These are phyloP conservation scores for Chaetomium olivaceum DNA, from an alignment of 2,329 filamentous ascomycete species.

Conservation along the genomic window DNA sequence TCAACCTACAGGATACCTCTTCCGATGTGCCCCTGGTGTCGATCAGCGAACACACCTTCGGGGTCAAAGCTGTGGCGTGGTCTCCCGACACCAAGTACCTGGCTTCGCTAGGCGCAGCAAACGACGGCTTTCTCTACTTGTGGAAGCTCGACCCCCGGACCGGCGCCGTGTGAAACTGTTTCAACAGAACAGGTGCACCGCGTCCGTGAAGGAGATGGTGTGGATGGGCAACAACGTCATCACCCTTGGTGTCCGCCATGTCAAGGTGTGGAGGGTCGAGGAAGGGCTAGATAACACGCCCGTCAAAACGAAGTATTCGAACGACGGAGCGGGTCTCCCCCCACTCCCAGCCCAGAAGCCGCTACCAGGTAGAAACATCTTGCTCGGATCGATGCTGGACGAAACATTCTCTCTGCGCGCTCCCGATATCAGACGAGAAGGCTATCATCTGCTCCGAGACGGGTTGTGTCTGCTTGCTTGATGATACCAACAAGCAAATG, in stretches of 20 bases:
- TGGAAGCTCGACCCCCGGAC: constrained; percentile 85
- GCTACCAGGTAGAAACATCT: constrained; percentile 80
- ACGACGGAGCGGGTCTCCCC: constrained; percentile 40
- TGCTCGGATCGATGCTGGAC: constrained; percentile 80
- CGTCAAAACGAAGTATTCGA: constrained; percentile 58
- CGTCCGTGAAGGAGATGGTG: constrained; percentile 78
- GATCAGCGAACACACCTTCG: constrained; percentile 86
- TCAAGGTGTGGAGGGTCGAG: constrained; percentile 90
- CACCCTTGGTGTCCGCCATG: constrained; percentile 85
- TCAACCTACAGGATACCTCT: constrained; percentile 76
- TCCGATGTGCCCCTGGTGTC: constrained; percentile 81
- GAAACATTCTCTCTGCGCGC: constrained; percentile 79
- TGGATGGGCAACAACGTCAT: constrained; percentile 86
- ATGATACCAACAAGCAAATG: constrained; percentile 72
- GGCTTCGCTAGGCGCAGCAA: constrained; percentile 82
- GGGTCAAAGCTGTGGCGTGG: constrained; percentile 85
- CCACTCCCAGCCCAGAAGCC: constrained; percentile 60
- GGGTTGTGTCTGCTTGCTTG: constrained; percentile 85
- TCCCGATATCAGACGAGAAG: constrained; percentile 68
- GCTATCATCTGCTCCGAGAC: constrained; percentile 84
- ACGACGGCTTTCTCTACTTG: constrained; percentile 91
- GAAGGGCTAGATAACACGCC: constrained; percentile 62
- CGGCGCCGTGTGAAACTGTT: constrained; percentile 75
- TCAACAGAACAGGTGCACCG: constrained; percentile 89
- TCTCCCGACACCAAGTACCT: constrained; percentile 83